These are phyloP conservation scores for Rehmannia glutinosa DNA, from an alignment of 257 asterid species.

Conservation along the genomic window DNA sequence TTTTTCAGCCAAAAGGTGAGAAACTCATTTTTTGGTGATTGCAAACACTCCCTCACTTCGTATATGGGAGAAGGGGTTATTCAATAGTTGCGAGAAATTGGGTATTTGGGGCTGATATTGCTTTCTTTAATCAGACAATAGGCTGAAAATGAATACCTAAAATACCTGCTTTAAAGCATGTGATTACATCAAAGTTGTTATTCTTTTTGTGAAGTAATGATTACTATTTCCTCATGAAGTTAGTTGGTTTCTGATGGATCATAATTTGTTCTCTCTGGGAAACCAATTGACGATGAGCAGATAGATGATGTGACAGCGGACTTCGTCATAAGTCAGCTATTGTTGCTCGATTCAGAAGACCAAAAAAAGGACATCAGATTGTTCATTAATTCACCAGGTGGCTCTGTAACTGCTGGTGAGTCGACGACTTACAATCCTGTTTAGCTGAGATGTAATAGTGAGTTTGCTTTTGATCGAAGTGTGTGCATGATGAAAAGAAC, in stretches of 20 bases:
- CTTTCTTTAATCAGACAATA: background rate
- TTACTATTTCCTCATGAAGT: background rate
- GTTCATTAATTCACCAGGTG: conserved; percentile 96
- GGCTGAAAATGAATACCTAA: background rate
- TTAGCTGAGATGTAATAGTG: background rate
- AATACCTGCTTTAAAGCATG: background rate
- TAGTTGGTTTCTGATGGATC: no score
- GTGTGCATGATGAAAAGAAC: background rate
- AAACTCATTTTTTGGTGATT: no score
- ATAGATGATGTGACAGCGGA: conserved; percentile 84
- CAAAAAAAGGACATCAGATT: conserved; percentile 67
- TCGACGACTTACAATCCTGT: conserved; percentile 1
- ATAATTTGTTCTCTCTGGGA: background rate
- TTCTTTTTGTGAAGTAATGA: background rate
- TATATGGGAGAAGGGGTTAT: no score
- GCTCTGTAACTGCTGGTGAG: conserved; percentile 95
- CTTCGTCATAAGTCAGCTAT: conserved; percentile 75
- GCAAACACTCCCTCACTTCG: no score
- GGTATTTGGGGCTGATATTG: background rate
- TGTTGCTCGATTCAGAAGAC: conserved; percentile 87
- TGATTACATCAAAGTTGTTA: background rate
- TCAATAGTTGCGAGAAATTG: no score
- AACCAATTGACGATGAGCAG: conserved; percentile 42
- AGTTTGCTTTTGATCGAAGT: background rate
- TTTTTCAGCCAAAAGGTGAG: no score